Percentiles rank a stretch among this genome's conserved stretches.
These are phyloP conservation scores for Barnettozyma botsteinii DNA, from an alignment of 805 yeast genomes.

Conservation along the genomic window DNA sequence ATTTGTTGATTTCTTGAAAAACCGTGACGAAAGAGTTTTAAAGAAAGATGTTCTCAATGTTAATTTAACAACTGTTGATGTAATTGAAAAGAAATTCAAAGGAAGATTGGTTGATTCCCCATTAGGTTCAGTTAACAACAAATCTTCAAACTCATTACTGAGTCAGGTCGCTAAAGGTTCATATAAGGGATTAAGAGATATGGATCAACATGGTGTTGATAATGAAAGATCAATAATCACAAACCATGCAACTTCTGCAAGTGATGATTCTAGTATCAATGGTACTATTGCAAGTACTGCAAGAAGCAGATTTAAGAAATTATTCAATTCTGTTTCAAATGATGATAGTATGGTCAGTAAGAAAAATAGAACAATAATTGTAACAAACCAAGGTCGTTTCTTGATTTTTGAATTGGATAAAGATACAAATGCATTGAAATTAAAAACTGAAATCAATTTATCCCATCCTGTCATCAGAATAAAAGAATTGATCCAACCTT, in stretches of 20 bases:
- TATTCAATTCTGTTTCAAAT: conserved; percentile 15
- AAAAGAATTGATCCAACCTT: conserved; percentile 49
- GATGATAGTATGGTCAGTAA: conserved; percentile 29
- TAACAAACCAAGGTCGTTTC: conserved; percentile 61
- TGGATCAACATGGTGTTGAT: conserved; percentile 26
- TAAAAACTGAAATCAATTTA: conserved; percentile 50
- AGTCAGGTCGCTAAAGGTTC: conserved; percentile 42
- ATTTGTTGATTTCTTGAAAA: conserved; percentile 50
- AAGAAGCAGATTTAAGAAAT: conserved; percentile 20
- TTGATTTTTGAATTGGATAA: conserved; percentile 40
- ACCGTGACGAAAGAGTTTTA: conserved; percentile 54
- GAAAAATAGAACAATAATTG: conserved; percentile 44
- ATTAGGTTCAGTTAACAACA: conserved; percentile 35
- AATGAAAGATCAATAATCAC: conserved; percentile 26
- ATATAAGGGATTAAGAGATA: conserved; percentile 35
- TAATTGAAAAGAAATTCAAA: conserved; percentile 49
- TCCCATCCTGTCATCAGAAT: conserved; percentile 47
- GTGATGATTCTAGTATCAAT: conserved; percentile 15
- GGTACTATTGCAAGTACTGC: conserved; percentile 13
- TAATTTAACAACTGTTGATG: conserved; percentile 38
- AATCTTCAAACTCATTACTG: conserved; percentile 33
- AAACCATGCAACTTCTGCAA: conserved; percentile 13
- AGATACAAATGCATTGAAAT: conserved; percentile 36
- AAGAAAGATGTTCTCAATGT: conserved; percentile 51
- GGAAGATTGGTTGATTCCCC: conserved; percentile 59